Percentiles rank a stretch among this genome's conserved stretches.
Conservation (phyloP, 2,329 filamentous ascomycete genomes). For the Fusarium illudens region DNA sequence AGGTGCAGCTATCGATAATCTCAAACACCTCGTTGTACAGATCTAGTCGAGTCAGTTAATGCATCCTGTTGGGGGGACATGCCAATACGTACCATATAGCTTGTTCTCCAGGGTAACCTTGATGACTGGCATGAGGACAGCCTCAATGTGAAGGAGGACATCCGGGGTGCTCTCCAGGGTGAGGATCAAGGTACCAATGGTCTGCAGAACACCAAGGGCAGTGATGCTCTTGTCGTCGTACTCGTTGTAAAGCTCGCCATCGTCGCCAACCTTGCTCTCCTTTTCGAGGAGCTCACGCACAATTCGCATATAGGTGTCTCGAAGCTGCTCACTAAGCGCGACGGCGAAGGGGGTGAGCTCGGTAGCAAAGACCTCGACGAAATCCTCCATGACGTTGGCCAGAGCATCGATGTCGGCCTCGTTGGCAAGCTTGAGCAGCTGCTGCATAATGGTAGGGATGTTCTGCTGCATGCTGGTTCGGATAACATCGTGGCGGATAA, state of each 20-base stretch:
- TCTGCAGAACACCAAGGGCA: slow-evolving; percentile 93
- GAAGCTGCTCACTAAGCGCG: slow-evolving; percentile 91
- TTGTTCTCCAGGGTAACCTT: slow-evolving; percentile 97
- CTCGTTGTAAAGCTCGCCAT: slow-evolving; percentile 84
- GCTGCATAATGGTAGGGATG: slow-evolving; percentile 99
- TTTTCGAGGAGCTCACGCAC: slow-evolving; percentile 91
- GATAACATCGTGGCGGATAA: slow-evolving; percentile 95
- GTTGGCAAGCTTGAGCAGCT: slow-evolving; percentile 94
- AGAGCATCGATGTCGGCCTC: slow-evolving; percentile 97
- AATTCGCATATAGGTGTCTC: slow-evolving; percentile 95
- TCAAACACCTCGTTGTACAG: slow-evolving; percentile 98
- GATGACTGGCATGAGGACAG: slow-evolving; percentile 96
- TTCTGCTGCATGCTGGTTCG: slow-evolving; percentile 95
- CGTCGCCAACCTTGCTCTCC: slow-evolving; percentile 77
- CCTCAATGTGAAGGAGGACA: slow-evolving; percentile 92
- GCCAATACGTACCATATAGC: slow-evolving; percentile 74
- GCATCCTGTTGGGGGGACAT: not conserved
- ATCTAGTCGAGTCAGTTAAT: slow-evolving; percentile 60
- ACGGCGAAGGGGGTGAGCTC: slow-evolving; percentile 98
- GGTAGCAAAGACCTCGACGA: slow-evolving; percentile 97
- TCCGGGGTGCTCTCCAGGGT: slow-evolving; percentile 97
- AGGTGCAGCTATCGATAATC: slow-evolving; percentile 99
- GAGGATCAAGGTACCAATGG: slow-evolving; percentile 95
- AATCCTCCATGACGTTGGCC: slow-evolving; percentile 99
- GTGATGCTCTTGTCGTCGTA: slow-evolving; percentile 99